Percentiles rank a stretch among this genome's conserved stretches.
phyloP scores from a whole-genome alignment of 495 filamentous ascomycete genomes.

The Copromyces sp. region DNA sequence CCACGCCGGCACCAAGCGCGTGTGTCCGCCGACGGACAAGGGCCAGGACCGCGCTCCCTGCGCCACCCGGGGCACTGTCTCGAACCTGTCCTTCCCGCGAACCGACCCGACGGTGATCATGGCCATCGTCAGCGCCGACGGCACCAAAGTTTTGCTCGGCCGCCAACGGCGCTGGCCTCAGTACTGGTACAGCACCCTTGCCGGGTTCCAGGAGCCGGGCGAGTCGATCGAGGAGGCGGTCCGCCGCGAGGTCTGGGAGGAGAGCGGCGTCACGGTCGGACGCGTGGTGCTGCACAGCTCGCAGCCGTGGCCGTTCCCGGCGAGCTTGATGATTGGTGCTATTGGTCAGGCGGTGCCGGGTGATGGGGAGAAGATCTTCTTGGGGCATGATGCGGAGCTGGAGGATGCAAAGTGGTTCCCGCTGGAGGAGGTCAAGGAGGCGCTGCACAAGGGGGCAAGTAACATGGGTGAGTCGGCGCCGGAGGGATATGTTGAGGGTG shows the following conservation, averaged over 20 bases:
- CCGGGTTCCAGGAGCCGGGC: conserved; percentile 90
- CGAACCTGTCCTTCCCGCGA: conserved; percentile 83
- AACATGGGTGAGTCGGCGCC: conserved; percentile 52
- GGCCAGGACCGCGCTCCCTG: conserved; percentile 55
- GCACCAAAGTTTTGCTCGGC: conserved; percentile 69
- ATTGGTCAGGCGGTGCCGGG: conserved; percentile 72
- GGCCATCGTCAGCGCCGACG: conserved; percentile 70
- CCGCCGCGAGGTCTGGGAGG: conserved; percentile 91
- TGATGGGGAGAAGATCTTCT: conserved; percentile 67
- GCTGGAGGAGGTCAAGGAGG: conserved; percentile 58
- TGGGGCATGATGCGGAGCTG: conserved; percentile 84
- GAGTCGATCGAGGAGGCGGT: conserved; percentile 95
- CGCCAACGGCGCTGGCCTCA: conserved; percentile 75
- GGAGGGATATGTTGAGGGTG: conserved; percentile 61
- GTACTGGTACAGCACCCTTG: conserved; percentile 80
- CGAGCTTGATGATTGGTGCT: conserved; percentile 90
- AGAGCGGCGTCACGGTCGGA: conserved; percentile 74
- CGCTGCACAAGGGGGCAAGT: conserved; percentile 48
- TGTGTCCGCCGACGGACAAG: conserved; percentile 71
- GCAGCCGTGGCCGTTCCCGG: conserved; percentile 61
- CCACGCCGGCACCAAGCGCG: conserved; percentile 83
- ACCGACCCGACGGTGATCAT: conserved; percentile 95
- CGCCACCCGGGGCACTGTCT: conserved; percentile 61
- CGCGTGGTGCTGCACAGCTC: conserved; percentile 86
- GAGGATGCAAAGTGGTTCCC: conserved; percentile 81